Percentiles rank a stretch among this genome's conserved stretches.
These are phyloP conservation scores for Plasmodium knowlesi DNA, from an alignment of 169 alveolate genomes.

Conservation along the genomic window DNA sequence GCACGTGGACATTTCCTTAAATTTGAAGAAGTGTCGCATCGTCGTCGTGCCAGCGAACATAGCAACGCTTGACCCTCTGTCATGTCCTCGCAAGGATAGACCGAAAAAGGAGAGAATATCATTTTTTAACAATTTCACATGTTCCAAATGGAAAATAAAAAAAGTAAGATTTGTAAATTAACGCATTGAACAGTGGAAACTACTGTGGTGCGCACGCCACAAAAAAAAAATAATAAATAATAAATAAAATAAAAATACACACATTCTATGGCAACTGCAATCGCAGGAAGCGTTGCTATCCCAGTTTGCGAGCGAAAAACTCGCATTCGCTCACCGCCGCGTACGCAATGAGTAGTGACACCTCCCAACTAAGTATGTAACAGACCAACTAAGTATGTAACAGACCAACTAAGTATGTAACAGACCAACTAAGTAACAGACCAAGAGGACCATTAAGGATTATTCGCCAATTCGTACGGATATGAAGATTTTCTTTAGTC, in stretches of 20 bases:
- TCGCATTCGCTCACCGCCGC: background rate
- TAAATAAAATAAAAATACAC: background rate
- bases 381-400: background rate
- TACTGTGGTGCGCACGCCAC: background rate
- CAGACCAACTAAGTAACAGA: background rate
- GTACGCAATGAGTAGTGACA: background rate
- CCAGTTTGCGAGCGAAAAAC: background rate
- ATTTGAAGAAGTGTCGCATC: background rate
- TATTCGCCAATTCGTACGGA: background rate
- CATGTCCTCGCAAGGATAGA: background rate
- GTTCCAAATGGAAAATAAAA: background rate
- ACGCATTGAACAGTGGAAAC: background rate
- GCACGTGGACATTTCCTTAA: background rate
- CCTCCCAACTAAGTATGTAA: background rate
- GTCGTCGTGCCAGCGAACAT: background rate
- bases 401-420: background rate
- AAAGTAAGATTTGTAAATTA: background rate
- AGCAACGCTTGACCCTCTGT: background rate
- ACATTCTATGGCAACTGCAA: background rate
- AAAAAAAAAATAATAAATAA: no score
- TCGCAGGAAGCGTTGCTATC: background rate
- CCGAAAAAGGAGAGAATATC: background rate
- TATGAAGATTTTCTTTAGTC: background rate
- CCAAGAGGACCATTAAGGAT: background rate
- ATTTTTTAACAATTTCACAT: background rate